Conservation (phyloP, 495 filamentous ascomycete species). For the Annulohypoxylon moriforme region DNA sequence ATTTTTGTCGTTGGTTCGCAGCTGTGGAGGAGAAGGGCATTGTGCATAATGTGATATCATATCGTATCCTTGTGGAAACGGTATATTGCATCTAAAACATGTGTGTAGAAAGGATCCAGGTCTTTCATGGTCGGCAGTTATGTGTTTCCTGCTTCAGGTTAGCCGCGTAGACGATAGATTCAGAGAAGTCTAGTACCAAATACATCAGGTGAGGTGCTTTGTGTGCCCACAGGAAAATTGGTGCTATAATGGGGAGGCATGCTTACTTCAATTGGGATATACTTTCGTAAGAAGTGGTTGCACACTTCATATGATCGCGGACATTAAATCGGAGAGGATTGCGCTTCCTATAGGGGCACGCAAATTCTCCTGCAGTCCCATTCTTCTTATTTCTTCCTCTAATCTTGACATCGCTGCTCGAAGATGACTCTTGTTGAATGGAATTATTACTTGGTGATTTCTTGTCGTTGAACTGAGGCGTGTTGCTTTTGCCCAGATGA, state of each 20-base stretch:
- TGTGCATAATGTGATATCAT: neutral
- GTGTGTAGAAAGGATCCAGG: neutral
- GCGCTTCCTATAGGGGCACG: constrained; percentile 54
- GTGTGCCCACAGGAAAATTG: neutral
- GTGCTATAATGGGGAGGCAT: neutral
- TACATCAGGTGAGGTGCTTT: too few species aligned
- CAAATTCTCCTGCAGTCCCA: constrained; percentile 21
- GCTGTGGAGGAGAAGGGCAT: constrained; percentile 1
- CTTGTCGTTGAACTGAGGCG: neutral
- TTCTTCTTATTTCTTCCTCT: constrained; percentile 11
- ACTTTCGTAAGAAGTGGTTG: constrained; percentile 40
- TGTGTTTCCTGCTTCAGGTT: constrained; percentile 10
- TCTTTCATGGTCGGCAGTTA: constrained; percentile 4
- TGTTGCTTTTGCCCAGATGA: neutral
- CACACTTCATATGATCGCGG: constrained; percentile 47
- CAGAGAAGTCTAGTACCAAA: too few species aligned
- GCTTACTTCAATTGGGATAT: constrained; percentile 51
- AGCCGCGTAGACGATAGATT: too few species aligned
- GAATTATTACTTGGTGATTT: neutral
- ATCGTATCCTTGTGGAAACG: neutral
- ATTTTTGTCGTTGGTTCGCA: neutral
- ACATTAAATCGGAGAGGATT: constrained; percentile 54
- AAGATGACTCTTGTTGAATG: neutral
- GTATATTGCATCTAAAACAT: constrained; percentile 5
- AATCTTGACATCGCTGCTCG: neutral